These are phyloP conservation scores for Ogataea kodamae DNA, from an alignment of 805 yeast species.

Conservation along the genomic window DNA sequence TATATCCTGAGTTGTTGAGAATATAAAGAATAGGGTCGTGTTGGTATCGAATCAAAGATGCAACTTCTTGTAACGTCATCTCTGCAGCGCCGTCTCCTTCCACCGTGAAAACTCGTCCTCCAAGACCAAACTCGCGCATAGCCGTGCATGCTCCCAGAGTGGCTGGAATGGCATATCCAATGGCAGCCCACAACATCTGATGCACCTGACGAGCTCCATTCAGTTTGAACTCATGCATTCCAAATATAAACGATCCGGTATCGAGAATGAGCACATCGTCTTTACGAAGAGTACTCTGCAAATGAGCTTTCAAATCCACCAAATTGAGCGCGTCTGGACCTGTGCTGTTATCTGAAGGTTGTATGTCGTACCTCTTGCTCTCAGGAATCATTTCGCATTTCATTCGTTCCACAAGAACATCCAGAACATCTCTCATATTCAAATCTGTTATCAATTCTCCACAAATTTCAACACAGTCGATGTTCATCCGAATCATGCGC, in stretches of 20 bases:
- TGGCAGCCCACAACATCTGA: constrained; percentile 46
- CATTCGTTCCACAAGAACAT: constrained; percentile 35
- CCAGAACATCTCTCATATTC: constrained; percentile 35
- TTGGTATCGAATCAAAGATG: constrained; percentile 39
- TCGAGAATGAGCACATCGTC: constrained; percentile 43
- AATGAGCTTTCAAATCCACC: constrained; percentile 34
- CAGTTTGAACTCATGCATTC: constrained; percentile 37
- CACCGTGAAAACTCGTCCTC: constrained; percentile 39
- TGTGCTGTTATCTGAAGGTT: not conserved
- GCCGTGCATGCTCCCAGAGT: constrained; percentile 47
- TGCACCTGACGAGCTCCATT: constrained; percentile 35
- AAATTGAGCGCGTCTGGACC: constrained; percentile 27
- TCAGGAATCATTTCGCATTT: constrained; percentile 26
- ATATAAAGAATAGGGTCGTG: constrained; percentile 41
- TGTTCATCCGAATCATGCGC: constrained; percentile 36
- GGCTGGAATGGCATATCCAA: constrained; percentile 52
- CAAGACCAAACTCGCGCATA: constrained; percentile 36
- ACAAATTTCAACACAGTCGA: constrained; percentile 40
- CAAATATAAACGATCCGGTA: constrained; percentile 47
- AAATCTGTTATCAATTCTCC: constrained; percentile 29
- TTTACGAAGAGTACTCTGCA: constrained; percentile 34
- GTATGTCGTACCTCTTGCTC: constrained; percentile 1
- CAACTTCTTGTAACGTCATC: constrained; percentile 50
- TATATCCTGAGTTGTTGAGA: constrained; percentile 50
- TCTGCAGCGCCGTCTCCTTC: constrained; percentile 59